Percentiles rank a stretch among this genome's conserved stretches.
Evolutionary conservation across 768 basidiomycete species (phyloP).

Genomic region (Phaeotremella skinneri): DNA sequence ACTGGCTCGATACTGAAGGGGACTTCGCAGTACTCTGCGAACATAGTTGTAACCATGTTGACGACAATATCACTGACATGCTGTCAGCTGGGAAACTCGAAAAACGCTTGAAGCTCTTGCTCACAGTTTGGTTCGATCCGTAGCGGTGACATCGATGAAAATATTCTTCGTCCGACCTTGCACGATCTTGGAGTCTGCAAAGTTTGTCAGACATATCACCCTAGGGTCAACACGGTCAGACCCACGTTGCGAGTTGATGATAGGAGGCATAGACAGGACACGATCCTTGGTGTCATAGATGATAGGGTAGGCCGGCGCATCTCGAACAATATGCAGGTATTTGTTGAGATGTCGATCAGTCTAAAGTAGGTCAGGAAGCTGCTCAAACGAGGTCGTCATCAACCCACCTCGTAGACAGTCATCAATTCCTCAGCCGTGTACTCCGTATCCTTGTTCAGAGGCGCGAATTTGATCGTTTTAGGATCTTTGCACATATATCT

Average conservation of each 20-base stretch:
- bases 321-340: slow-evolving; percentile 88
- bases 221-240: background rate
- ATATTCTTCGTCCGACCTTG: slow-evolving; percentile 87
- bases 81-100: slow-evolving; percentile 6
- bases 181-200: slow-evolving; percentile 74
- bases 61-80: slow-evolving; percentile 69
- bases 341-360: slow-evolving; percentile 84
- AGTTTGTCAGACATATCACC: background rate
- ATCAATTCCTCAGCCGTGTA: slow-evolving; percentile 89
- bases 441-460: slow-evolving; percentile 72
- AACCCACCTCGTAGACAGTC: slow-evolving; percentile 81
- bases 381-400: background rate
- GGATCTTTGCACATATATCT: slow-evolving; percentile 57
- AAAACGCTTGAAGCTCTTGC: background rate
- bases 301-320: slow-evolving; percentile 94
- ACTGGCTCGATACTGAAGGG: slow-evolving; percentile 97
- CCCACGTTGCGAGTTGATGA: slow-evolving; percentile 56
- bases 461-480: slow-evolving; percentile 84
- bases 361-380: slow-evolving; percentile 54
- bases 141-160: slow-evolving; percentile 96
- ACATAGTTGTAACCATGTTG: slow-evolving; percentile 95
- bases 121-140: slow-evolving; percentile 86
- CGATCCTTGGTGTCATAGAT: slow-evolving; percentile 87
- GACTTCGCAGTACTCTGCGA: slow-evolving; percentile 89
- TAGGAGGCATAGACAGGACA: slow-evolving; percentile 95